Percentiles rank a stretch among this genome's conserved stretches.
phyloP scores from a whole-genome alignment of 1,284 basidiomycete genomes.

The Puccinia polysora region DNA sequence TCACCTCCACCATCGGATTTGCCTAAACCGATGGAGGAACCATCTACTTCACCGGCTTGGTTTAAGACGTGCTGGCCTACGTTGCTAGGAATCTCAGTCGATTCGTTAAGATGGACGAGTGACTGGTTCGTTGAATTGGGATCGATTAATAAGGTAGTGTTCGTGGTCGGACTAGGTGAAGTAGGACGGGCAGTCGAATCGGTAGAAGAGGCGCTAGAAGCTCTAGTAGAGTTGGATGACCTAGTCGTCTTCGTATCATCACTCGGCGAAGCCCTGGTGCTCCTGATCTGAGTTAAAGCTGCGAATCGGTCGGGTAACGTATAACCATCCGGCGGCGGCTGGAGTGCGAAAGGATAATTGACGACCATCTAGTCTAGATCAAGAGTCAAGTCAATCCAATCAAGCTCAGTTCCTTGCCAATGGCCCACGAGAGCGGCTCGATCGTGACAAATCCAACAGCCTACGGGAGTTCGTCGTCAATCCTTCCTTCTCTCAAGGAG shows the following conservation, averaged over 20 bases:
- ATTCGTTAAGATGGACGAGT: not conserved
- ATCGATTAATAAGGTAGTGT: not conserved
- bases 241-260: not conserved
- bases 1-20: not conserved
- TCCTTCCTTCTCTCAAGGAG: too few relatives aligned
- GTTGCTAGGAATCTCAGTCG: not conserved
- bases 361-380: conserved; percentile 1
- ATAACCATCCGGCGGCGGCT: not conserved
- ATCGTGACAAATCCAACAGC: too few relatives aligned
- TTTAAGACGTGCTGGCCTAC: conserved; percentile 17
- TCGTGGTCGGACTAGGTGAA: not conserved
- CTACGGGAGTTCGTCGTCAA: too few relatives aligned
- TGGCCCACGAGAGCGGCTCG: too few relatives aligned
- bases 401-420: too few relatives aligned
- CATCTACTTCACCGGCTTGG: conserved; percentile 6
- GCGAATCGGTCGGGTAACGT: conserved; percentile 9
- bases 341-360: conserved; percentile 10
- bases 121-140: not conserved
- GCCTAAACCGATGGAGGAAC: not conserved
- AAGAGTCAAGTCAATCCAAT: too few relatives aligned
- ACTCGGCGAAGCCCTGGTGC: not conserved
- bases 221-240: not conserved
- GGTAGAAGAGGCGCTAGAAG: not conserved
- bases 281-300: not conserved
- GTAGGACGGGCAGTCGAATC: not conserved